Base-by-base conservation (phyloP, 139 green algal species). In the Picochlorum sp. region DNA sequence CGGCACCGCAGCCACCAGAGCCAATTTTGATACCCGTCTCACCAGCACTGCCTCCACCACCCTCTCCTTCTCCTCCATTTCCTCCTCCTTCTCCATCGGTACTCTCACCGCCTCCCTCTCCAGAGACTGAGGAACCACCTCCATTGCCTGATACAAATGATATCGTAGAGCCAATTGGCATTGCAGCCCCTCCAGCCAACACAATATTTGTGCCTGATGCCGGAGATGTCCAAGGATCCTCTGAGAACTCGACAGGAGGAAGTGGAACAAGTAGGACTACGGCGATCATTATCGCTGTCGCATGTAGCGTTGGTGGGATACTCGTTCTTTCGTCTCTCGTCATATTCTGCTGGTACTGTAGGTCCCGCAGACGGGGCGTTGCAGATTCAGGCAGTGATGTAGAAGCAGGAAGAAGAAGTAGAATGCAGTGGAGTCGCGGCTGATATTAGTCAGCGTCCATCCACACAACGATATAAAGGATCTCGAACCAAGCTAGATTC, bases 281-380 rank as follows among this genome's bases (percentile, higher is more conserved):
- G 3, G 15, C 58, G 16, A 65, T 65, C 11, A 65, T 65, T 15
- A 65, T 65, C 0, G 58, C 58, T 50, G 58, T 65, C 15, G 8
- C 41, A 26, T 51, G 20, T 14, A 32, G 58, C 11, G 26, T 65
- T 16, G 58, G 58, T 28, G 58, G 58, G 7, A 28, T 65, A 10
- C 28, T 65, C 10, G 6, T 32, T 57, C 4, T 65, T 37, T 28
- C 23, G 4, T 8, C 57, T 59, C n/a, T 65, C 4, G 2, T 32
- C 4, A n/a, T 50, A 18, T n/a, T 65, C 44, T 59, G n/a, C 13
- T 65, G n/a, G 13, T 45, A 32, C 21, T 65, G 28, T 52, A 34
- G 58, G 10, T 45, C 20, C 4, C 57, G 57, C 18, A 65, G 23
- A 32, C 30, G 57, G 5, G 58, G 13, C n/a, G 58, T 32, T 16